Evolutionary conservation across 208 protist species (phyloP), one percentile per base, ranked within the genome.

Genomic region (Trypanosoma lewisi): DNA sequence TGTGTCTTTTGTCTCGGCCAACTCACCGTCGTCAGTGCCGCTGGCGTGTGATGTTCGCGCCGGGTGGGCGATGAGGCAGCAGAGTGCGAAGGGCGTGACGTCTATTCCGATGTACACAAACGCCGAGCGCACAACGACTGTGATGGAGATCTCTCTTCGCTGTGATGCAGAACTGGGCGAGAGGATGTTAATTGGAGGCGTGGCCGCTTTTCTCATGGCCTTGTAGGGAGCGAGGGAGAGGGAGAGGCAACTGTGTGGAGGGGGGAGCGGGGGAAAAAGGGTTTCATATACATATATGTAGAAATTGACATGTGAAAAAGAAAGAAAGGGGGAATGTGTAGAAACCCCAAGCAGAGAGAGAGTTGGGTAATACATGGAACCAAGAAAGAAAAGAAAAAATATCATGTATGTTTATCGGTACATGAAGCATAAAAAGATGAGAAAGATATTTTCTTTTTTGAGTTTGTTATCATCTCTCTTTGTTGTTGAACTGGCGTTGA

Each of bases 51-150:
- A 96, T 45, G 41, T 96, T 7, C 56, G 47, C 17, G 77, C 83
- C 9, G 75, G 82, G 17, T 96, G 89, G 87, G 72, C 89, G 36
- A 60, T 57, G 19, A 53, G 33, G 0, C 49, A 64, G 7, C 67
- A 76, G 41, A 54, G 14, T 41, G 36, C 65, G 3, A 33, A 48
- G 16, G 50, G 69, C 21, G 63, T 68, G 42, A 73, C 60, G 0
- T 41, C 50, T 27, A 81, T 96, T 47, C 87, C 85, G 0, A 74
- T 96, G n/a, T 96, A 95, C 75, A 78, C 75, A 21, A 81, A 75
- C 42, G 71, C 82, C 17, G 69, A 80, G 49, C 82, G 86, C 19
- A 73, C 68, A 52, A 78, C 70, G 23, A 12, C 30, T 12, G 68
- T 96, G 27, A 84, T 91, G 47, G 45, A 77, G 2, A 55, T 95